phyloP scores from a whole-genome alignment of 176 grass and related monocot genomes.

The Carex parvula region DNA sequence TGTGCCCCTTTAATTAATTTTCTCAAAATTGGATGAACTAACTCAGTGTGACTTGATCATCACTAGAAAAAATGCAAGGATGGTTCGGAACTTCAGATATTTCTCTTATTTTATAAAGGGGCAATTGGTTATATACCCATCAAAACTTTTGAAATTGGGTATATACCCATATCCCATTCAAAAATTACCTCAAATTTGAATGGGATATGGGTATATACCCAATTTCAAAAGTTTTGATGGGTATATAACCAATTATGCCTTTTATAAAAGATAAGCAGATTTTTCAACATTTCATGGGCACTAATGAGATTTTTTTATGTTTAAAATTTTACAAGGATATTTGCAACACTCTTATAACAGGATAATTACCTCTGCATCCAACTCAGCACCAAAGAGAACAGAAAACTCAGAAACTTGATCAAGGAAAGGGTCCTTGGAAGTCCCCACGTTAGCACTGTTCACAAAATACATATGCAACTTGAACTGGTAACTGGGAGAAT shows the following conservation, averaged over 20 bases:
- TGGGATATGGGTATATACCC: too few species aligned
- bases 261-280: neutral
- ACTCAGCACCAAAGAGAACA: constrained; percentile 89
- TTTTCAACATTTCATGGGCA: neutral
- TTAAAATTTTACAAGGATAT: neutral
- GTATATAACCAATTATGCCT: too few species aligned
- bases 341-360: neutral
- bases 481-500: constrained; percentile 40
- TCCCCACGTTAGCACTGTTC: constrained; percentile 64
- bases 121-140: too few species aligned
- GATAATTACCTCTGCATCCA: constrained; percentile 97
- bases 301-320: neutral
- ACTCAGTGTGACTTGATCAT: neutral
- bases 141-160: too few species aligned
- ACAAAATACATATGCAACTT: constrained; percentile 93
- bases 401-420: constrained; percentile 85
- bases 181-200: too few species aligned
- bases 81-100: neutral
- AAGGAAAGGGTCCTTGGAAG: constrained; percentile 74
- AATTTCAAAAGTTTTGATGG: too few species aligned
- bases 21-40: neutral
- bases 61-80: neutral
- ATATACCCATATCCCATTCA: too few species aligned
- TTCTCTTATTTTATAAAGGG: neutral
- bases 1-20: neutral